Evolutionary conservation across 208 protist species (phyloP), one percentile per base, ranked within the genome.

Genomic region (Tritrichomonas musculus): DNA sequence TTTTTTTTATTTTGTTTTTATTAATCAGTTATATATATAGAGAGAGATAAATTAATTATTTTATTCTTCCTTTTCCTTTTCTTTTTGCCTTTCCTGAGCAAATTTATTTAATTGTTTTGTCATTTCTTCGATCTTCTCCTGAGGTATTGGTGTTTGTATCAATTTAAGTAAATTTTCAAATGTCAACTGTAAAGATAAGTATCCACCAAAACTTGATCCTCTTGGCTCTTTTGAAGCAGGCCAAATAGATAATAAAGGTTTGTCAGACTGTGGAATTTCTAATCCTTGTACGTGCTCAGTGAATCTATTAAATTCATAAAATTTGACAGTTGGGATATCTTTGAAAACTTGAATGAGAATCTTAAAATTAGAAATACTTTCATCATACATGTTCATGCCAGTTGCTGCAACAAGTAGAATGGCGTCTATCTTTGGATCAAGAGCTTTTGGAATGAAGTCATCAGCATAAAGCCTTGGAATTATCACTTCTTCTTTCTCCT

Each of bases 211-310:
- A 22, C 11, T 22, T 60, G 53, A 60, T 60, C 53, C 53, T 5
- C 53, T 5, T 60, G 53, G 53, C 17, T 60, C 53, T 22, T 5
- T 22, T 22, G 53, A 22, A 22, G 77, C 77, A 13, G 77, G 77
- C 77, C 77, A 88, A 50, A 88, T 49, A n/a, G 77, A 88, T 39
- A 88, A n/a, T n/a, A 47, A 47, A 57, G 77, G 77, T 8, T 8
- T 88, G 20, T 88, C 47, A 20, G 41, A 57, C 33, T 36, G 4
- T 57, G 77, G 77, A 39, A 88, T 53, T 50, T 53, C 14, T 0
- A 88, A 33, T 25, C 77, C 77, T 4, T n/a, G 39, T 0, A 88
- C 77, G 47, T 88, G 41, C 39, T 88, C 77, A 41, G 77, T 88
- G 41, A 27, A 36, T 20, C n/a, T 41, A 57, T 88, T 88, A 30